Base-by-base conservation (phyloP, 2,329 filamentous ascomycete genomes). In the Metarhizium brunneum region DNA sequence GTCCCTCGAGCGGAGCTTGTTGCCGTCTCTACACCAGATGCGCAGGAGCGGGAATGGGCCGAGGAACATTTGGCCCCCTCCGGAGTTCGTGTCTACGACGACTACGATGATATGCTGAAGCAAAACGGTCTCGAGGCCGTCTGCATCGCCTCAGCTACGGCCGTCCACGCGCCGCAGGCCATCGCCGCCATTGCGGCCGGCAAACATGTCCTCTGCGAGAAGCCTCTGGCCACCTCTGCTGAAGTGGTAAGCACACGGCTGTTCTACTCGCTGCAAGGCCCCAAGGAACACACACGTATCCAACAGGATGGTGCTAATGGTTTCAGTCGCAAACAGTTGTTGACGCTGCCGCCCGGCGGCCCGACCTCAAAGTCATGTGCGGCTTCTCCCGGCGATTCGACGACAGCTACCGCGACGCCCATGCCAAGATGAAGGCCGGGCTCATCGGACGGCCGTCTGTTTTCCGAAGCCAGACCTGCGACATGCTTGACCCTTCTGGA, bases 401-500 rank as follows among this genome's bases (percentile, higher is more conserved):
- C 62, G 72, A 76, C 47, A 84, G 80, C 45, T 87, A 87, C 72
- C 76, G 82, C 55, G 76, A 84, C 52, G 85, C 84, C 20, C 76
- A 74, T 64, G 62, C 69, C 20, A 77, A 80, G 60, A 76, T 81
- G 63, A 66, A 74, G 36, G 61, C 69, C 1, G 84, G 83, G 14
- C 62, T 73, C 38, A 85, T 87, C 59, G 85, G 84, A 6, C 73
- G 76, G 0, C 79, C 83, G 2, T 76, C 78, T 8, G 74, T 87
- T 47, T 74, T 87, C 61, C 81, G 83, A 60, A 81, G 76, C 49
- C 84, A 87, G 68, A 87, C 84, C 0, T 86, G 83, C 68, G 84
- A 88, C 69, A 85, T 82, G 65, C 76, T 81, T 56, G 82, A 86
- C 57, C 80, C 83, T 0, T 76, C 75, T 0, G 84, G 84, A 49